Conservation (phyloP, 139 green algal genomes). For the Chlamydomonas incerta region DNA sequence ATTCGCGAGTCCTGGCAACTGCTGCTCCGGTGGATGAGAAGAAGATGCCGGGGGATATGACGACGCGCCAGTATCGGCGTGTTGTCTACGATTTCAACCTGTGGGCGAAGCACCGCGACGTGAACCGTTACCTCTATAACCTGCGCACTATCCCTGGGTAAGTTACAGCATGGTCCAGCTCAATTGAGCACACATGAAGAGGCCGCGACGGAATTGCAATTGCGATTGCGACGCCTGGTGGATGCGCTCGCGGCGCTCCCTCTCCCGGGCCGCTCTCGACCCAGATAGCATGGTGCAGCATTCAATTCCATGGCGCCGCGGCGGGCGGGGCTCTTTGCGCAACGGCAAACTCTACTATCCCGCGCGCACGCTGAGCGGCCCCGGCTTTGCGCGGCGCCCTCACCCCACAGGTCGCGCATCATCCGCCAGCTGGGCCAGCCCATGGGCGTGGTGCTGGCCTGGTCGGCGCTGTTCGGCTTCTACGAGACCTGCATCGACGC, state of each 20-base stretch:
- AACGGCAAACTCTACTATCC: not conserved
- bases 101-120: constrained; percentile 35
- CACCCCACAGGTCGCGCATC: constrained; percentile 20
- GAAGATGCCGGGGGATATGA: not conserved
- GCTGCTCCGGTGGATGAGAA: not conserved
- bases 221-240: too few species aligned
- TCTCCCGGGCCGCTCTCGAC: too few species aligned
- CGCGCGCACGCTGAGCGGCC: not conserved
- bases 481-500: constrained; percentile 28
- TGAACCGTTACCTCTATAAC: constrained; percentile 35
- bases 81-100: constrained; percentile 36
- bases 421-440: constrained; percentile 29
- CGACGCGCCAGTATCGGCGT: constrained; percentile 27
- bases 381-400: not conserved
- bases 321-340: not conserved
- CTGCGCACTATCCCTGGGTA: constrained; percentile 31
- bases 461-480: constrained; percentile 23
- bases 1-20: too few species aligned
- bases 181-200: too few species aligned
- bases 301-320: too few species aligned
- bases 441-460: constrained; percentile 33
- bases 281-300: too few species aligned
- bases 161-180: too few species aligned
- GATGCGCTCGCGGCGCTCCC: too few species aligned
- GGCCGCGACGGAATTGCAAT: too few species aligned